Conservation (phyloP, 1,284 basidiomycete genomes). For the Trichosporon coremiiforme region DNA sequence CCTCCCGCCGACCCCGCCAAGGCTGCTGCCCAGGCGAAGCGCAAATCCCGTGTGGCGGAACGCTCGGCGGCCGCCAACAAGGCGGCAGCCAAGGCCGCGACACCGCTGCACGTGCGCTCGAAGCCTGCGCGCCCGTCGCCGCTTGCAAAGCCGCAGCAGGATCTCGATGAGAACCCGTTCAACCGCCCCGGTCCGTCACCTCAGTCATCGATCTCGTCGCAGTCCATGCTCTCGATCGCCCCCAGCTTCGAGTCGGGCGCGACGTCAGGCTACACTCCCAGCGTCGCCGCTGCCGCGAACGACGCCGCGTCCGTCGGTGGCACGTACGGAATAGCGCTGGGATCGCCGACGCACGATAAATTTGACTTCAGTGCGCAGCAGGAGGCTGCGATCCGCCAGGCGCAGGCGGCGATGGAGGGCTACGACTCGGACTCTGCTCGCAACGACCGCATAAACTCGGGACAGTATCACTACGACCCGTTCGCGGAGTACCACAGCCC, state of each 20-base stretch:
- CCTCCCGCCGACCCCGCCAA: background rate
- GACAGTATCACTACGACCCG: constrained; percentile 41
- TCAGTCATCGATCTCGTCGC: constrained; percentile 18
- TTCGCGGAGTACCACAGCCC: constrained; percentile 43
- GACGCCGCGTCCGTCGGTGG: constrained; percentile 25
- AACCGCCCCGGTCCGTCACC: background rate
- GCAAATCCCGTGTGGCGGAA: constrained; percentile 34
- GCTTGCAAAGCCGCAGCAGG: constrained; percentile 34
- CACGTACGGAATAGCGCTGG: constrained; percentile 47
- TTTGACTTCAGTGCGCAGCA: constrained; percentile 21
- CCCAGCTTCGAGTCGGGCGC: constrained; percentile 3
- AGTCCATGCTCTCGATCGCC: constrained; percentile 2
- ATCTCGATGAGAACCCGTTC: constrained; percentile 3
- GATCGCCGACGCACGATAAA: constrained; percentile 34
- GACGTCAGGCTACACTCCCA: constrained; percentile 3
- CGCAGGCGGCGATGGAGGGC: constrained; percentile 11
- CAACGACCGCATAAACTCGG: constrained; percentile 29
- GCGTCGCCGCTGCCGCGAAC: constrained; percentile 1
- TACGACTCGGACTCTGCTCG: background rate
- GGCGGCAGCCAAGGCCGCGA: constrained; percentile 39
- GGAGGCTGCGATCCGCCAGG: constrained; percentile 9
- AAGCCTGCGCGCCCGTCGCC: constrained; percentile 52
- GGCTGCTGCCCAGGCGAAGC: constrained; percentile 15
- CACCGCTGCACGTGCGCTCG: constrained; percentile 41
- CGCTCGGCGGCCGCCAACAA: constrained; percentile 45